Evolutionary conservation across 2,329 filamentous ascomycete species (phyloP), one percentile per base, ranked within the genome.

Genomic region (Pseudogymnoascus sp.): DNA sequence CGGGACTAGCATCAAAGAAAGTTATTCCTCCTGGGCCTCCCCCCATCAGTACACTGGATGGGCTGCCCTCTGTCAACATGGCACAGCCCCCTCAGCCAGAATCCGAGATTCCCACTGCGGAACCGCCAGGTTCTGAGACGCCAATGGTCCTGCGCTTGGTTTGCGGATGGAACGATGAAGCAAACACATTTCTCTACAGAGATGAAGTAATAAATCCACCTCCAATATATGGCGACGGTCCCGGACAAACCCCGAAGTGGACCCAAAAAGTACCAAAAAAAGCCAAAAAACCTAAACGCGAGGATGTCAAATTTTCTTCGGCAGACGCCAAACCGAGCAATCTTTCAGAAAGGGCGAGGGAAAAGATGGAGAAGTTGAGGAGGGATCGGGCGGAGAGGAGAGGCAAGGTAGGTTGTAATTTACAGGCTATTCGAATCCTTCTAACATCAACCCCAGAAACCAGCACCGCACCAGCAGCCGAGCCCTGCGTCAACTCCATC

Each of bases 51-150:
- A 54, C 6, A 12, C 16, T 54, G 28, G 7, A 28, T 16, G 47
- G 47, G 47, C 11, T 54, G 47, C 47, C 47, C 47, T 54, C 47
- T 54, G 47, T 35, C 47, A 54, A 33, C 47, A 54, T 54, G 47
- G 47, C 47, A 54, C 47, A 54, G 47, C 28, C 47, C 47, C 6
- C 47, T 54, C 47, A 54, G 9, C 14, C 47, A 33, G 47, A 33
- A 12, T 14, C 47, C 11, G 28, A 33, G 16, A 8, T 20, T 54
- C 47, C 47, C 9, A 20, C 28, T 8, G 28, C 47, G 33, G 47
- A 18, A 8, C 16, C 47, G 28, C 47, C 47, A 18, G 5, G 11
- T 9, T 18, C 28, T 20, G 28, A 8, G 16, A 9, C 47, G 6
- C 12, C 18, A 20, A 8, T 8, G 8, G 47, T 33, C 3, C 47